Evolutionary conservation across 2,329 filamentous ascomycete genomes (phyloP).

Genomic region (Exophiala dermatitidis): DNA sequence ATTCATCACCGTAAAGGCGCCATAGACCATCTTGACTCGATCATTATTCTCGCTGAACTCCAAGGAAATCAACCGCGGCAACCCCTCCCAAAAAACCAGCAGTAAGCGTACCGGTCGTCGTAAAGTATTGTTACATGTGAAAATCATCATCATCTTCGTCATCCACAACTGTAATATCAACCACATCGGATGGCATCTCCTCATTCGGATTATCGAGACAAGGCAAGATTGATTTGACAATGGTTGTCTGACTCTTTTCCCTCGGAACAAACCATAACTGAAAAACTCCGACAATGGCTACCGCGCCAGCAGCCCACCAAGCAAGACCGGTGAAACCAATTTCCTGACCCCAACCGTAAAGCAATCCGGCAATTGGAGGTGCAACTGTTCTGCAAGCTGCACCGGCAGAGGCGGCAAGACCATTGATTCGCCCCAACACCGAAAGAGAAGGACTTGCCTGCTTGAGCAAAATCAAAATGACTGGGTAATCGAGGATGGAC

Average conservation of each 20-base stretch:
- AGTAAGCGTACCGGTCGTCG: background rate
- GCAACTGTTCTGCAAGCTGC: conserved; percentile 63
- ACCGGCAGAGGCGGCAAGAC: conserved; percentile 63
- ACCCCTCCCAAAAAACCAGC: too few species aligned
- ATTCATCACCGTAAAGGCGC: too few species aligned
- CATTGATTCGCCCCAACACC: conserved; percentile 63
- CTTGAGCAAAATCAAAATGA: conserved; percentile 64
- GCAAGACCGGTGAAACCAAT: conserved; percentile 54
- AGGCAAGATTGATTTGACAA: conserved; percentile 33
- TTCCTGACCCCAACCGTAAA: conserved; percentile 56
- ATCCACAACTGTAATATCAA: conserved; percentile 24
- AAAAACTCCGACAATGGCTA: conserved; percentile 50
- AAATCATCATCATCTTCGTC: conserved; percentile 2
- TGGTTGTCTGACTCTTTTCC: conserved; percentile 39
- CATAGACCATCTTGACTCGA: too few species aligned
- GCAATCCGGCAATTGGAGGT: conserved; percentile 59
- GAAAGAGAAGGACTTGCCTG: conserved; percentile 58
- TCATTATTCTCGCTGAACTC: background rate
- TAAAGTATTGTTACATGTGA: background rate
- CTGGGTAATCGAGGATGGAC: conserved; percentile 61
- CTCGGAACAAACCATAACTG: conserved; percentile 52
- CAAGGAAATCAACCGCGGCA: background rate
- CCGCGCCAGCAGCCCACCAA: conserved; percentile 54
- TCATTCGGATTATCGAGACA: conserved; percentile 25
- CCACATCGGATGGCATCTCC: conserved; percentile 20